Base-by-base conservation (phyloP, 176 grass and related monocot genomes). In the Phyllostachys edulis region DNA sequence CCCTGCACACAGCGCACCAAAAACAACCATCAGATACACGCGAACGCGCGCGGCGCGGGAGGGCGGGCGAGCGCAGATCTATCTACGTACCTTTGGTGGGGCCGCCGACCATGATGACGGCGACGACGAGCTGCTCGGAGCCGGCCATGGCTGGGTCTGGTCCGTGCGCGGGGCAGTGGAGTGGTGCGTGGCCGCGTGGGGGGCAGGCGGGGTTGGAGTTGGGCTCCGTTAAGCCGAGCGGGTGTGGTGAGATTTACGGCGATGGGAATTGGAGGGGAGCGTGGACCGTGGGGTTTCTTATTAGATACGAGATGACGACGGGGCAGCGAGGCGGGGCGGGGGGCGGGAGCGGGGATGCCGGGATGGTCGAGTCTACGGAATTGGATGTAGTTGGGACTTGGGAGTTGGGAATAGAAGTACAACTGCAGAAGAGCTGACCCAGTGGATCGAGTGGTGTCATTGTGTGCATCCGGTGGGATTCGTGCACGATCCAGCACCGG, bases 21-120 rank as follows among this genome's bases (percentile, higher is more conserved):
- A 81, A 66, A 50, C 39, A 49, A 49, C 4, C 15, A 55, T 84
- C 32, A 80, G 82, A 39, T 4, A 10, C 14, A 7, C n/a, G 57
- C 46, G 23, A 5, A 37, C 42, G 29, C 5, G 72, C 21, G 44
- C 55, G 55, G 55, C 55, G 40, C 40, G 68, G 15, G 1, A 15
- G 62, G 2, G 16, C 5, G 63, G 39, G 49, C 49, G 17, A 2
- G 24, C 15, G 80, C 79, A 80, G 91, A 96, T 96, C 88, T 63
- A 96, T 91, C 86, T 41, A 56, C 23, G 29, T 51, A 92, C 97
- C 97, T 88, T 99, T 99, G 16, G 97, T 99, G 38, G 97, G 93
- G 9, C 97, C 93, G 38, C 97, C 97, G 81, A 99, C 97, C 97
- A 96, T 92, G 91, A 99, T 94, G 83, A 99, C 97, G 71, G 97